These are phyloP conservation scores for Melaleuca quinquenervia DNA, from an alignment of 345 rosid species.

Conservation along the genomic window DNA sequence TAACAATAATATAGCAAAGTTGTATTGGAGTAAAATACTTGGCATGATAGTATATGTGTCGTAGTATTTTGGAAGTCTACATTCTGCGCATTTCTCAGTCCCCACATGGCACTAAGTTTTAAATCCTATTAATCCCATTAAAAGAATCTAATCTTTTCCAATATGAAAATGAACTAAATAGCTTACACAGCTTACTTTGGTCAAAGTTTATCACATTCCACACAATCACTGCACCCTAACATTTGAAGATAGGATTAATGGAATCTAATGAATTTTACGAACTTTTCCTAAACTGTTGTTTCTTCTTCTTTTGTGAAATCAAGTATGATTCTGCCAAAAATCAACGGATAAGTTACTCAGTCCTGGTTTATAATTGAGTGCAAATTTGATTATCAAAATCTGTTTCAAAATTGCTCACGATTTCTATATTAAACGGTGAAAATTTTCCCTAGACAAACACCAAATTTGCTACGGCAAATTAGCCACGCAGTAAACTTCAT, in stretches of 20 bases:
- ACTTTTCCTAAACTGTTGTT: background rate
- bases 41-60: too few species aligned
- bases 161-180: background rate
- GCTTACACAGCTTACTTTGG: background rate
- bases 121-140: too few species aligned
- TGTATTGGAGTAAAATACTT: too few species aligned
- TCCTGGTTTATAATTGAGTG: background rate
- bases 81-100: too few species aligned
- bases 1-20: too few species aligned
- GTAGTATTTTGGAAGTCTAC: too few species aligned
- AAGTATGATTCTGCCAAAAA: background rate
- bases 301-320: background rate
- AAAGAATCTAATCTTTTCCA: background rate
- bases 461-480: too few species aligned
- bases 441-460: too few species aligned
- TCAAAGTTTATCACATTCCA: background rate
- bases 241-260: background rate
- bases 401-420: background rate
- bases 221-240: background rate
- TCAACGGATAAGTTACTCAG: background rate
- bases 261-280: background rate
- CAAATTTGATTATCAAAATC: background rate
- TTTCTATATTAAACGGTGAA: too few species aligned
- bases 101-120: too few species aligned
- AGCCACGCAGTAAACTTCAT: too few species aligned